Base-by-base conservation (phyloP, 441 rosid species). In the Metrosideros polymorpha region DNA sequence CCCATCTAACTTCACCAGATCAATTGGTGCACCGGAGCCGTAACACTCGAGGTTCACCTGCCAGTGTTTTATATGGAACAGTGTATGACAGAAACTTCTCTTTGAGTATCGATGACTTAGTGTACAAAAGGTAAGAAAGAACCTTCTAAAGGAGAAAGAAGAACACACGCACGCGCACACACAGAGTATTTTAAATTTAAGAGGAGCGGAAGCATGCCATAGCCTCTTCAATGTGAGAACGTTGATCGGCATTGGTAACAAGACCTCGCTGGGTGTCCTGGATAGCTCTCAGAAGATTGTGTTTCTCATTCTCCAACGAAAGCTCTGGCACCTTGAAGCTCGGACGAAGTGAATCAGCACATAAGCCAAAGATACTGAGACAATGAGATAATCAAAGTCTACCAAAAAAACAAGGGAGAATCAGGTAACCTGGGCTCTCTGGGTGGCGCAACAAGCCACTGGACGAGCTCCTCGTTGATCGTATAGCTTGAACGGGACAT, bases 201-300 rank as follows among this genome's bases (percentile, higher is more conserved):
- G 39, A 42, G 30, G 32, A 75, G 25, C 14, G 32, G 82, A 84
- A 59, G 76, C 91, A 87, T 83, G 94, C 99, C 96, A 95, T 89
- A 91, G 97, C 93, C 90, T 97, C 98, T 86, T 97, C 98, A 77
- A 96, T 97, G 61, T 82, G 12, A 85, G 95, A 92, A 61, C 99
- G 95, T 88, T 96, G 95, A 89, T 96, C 94, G 85, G 96, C 89
- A 86, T 92, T 92, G 18, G 96, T 90, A 86, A 87, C 89, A 43
- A 94, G 91, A 4, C 99, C 98, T 29, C 97, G 85, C 89, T 93
- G 93, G 29, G 98, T 97, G 71, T 93, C 98, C 87, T 96, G 97
- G 47, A 93, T 83, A 55, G 95, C 94, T 87, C 90, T 92, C 42
- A 96, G 92, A 30, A 95, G 90, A 77, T 96, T 87, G 43, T 93